Base-by-base conservation (phyloP, 2,329 filamentous ascomycete species). In the Colletotrichum tabaci region DNA sequence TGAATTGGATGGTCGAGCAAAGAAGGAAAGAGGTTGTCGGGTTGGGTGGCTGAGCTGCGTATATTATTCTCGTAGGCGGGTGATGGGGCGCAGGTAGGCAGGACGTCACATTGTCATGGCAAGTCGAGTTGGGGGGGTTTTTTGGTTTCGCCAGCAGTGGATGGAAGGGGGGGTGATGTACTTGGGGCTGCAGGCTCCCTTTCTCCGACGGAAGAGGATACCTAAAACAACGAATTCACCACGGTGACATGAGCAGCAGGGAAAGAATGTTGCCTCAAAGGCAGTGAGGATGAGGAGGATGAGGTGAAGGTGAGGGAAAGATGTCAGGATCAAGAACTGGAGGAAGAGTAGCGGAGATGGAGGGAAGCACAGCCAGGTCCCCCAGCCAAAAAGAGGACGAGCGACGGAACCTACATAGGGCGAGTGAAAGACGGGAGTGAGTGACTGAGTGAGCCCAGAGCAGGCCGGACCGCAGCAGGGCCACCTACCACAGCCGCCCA, bases 21-120 rank as follows among this genome's bases (percentile, higher is more conserved):
- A n/a, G 15, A 40, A 23, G 35, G 30, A 15, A 23, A 46, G 35
- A 12, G 16, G 61, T 60, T 61, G 53, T 47, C 18, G 50, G 15
- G 30, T 26, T 64, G 26, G 53, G 47, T 56, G 57, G 30, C 61
- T 58, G 53, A 49, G 55, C 66, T 64, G 71, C 52, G 56, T 67
- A 6, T 66, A 42, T 67, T 67, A 42, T 73, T 66, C 57, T 73
- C 60, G 67, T 44, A 62, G 67, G 53, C 52, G 67, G 67, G 53
- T 61, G 67, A 66, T 73, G 71, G 67, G 57, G 50, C 70, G 61
- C 55, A 42, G 66, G 47, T 52, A 53, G 64, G 58, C 68, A 73
- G 71, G 68, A 73, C 71, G 71, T 73, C 71, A 73, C 63, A 68
- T 68, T 44, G 53, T 57, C 62, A 72, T 70, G 61, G 66, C 56